These are phyloP conservation scores for Umbelopsis sp. DNA, from an alignment of 371 early-diverging fungal species.

Conservation along the genomic window DNA sequence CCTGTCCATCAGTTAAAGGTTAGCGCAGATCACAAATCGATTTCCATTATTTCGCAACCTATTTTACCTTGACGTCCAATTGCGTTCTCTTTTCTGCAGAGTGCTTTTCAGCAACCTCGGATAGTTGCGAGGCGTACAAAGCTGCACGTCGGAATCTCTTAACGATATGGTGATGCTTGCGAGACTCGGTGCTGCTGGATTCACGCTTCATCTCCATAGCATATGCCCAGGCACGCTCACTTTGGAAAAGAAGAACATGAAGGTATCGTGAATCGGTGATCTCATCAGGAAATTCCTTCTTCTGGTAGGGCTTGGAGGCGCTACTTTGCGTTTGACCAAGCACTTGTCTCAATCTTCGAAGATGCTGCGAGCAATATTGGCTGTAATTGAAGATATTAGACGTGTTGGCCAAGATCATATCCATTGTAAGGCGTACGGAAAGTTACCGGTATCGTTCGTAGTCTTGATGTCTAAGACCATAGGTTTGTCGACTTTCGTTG, in stretches of 20 bases:
- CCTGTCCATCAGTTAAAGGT: slow-evolving; percentile 37
- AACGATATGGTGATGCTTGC: slow-evolving; percentile 71
- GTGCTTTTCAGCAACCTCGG: slow-evolving; percentile 54
- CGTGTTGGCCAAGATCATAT: neutral
- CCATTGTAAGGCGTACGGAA: neutral
- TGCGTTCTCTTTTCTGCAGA: slow-evolving; percentile 58
- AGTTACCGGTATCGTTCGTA: slow-evolving; percentile 75
- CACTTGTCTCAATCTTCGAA: slow-evolving; percentile 66
- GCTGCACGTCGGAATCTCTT: slow-evolving; percentile 68
- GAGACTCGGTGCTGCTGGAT: slow-evolving; percentile 60
- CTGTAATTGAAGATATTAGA: slow-evolving; percentile 28
- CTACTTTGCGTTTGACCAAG: slow-evolving; percentile 61
- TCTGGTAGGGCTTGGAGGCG: slow-evolving; percentile 51
- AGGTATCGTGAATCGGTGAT: slow-evolving; percentile 60
- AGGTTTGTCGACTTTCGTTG: slow-evolving; percentile 76
- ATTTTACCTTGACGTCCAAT: slow-evolving; percentile 65
- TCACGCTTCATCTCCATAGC: slow-evolving; percentile 78
- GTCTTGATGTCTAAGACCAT: slow-evolving; percentile 84
- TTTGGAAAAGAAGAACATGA: slow-evolving; percentile 66
- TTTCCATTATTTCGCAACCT: neutral
- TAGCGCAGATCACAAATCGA: neutral
- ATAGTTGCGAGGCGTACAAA: slow-evolving; percentile 55
- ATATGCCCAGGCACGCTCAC: slow-evolving; percentile 82
- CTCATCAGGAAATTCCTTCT: slow-evolving; percentile 50
- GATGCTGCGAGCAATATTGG: slow-evolving; percentile 71